Conservation (phyloP, 805 yeast species). For the Yamadazyma laniorum region DNA sequence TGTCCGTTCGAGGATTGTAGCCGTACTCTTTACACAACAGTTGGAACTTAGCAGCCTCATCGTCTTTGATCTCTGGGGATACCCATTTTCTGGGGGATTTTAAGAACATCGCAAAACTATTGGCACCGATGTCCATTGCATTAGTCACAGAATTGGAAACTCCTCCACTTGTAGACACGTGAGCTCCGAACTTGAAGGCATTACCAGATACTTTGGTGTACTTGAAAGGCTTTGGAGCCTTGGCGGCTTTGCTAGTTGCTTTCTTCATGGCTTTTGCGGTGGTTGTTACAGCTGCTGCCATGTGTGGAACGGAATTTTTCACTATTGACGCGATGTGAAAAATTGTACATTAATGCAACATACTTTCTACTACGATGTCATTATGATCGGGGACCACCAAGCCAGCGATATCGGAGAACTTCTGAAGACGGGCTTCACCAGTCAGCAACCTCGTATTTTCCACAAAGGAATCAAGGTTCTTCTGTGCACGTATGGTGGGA, state of each 20-base stretch:
- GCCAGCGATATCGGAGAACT: conserved; percentile 11
- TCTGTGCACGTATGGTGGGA: conserved; percentile 31
- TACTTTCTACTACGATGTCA: neutral
- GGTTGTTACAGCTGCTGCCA: no score
- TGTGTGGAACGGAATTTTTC: no score
- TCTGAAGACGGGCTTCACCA: neutral
- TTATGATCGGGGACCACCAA: neutral
- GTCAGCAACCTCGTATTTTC: conserved; percentile 9
- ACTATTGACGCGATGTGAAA: no score
- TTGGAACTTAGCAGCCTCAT: conserved; percentile 67
- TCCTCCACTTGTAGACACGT: conserved; percentile 82
- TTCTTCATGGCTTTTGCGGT: conserved; percentile 9
- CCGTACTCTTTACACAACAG: conserved; percentile 58
- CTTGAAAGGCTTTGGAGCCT: conserved; percentile 14
- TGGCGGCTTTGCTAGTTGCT: neutral
- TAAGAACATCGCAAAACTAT: conserved; percentile 85
- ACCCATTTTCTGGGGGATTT: conserved; percentile 92
- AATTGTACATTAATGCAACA: no score
- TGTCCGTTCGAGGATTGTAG: conserved; percentile 73
- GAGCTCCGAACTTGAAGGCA: conserved; percentile 74
- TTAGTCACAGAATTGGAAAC: conserved; percentile 63
- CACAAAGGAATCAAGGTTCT: conserved; percentile 18
- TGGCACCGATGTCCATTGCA: conserved; percentile 55
- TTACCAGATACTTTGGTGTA: conserved; percentile 16
- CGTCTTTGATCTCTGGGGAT: conserved; percentile 68